Evolutionary conservation across 2,329 filamentous ascomycete species (phyloP).

Genomic region (Aureobasidium sp.): DNA sequence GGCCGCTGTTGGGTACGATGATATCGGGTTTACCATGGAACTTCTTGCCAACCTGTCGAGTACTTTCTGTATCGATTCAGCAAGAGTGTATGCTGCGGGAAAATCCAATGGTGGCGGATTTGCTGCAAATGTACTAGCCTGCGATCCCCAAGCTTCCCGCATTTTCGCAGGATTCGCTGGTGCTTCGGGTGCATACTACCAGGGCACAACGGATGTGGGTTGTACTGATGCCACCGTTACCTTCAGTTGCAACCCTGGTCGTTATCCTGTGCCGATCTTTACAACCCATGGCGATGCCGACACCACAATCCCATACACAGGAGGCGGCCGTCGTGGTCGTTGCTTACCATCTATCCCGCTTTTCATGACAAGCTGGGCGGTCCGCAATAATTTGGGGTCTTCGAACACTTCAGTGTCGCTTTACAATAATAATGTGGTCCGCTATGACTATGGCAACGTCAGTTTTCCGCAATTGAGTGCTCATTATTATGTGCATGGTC

Average conservation of each 20-base stretch:
- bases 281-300: slow-evolving; percentile 41
- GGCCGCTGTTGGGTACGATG: slow-evolving; percentile 33
- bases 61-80: slow-evolving; percentile 38
- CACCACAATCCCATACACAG: slow-evolving; percentile 35
- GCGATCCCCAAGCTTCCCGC: slow-evolving; percentile 34
- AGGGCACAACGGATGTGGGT: slow-evolving; percentile 19
- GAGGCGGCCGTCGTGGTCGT: slow-evolving; percentile 26
- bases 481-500: slow-evolving; percentile 33
- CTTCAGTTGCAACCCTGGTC: slow-evolving; percentile 24
- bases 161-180: slow-evolving; percentile 46
- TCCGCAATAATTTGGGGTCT: slow-evolving; percentile 28
- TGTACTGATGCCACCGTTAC: slow-evolving; percentile 20
- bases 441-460: slow-evolving; percentile 20
- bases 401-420: slow-evolving; percentile 22
- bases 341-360: slow-evolving; percentile 24
- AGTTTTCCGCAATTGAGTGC: slow-evolving; percentile 26
- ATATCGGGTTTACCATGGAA: slow-evolving; percentile 38
- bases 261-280: slow-evolving; percentile 32
- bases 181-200: slow-evolving; percentile 42
- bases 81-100: slow-evolving; percentile 38
- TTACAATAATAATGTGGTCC: slow-evolving; percentile 26
- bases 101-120: slow-evolving; percentile 51
- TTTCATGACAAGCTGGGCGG: slow-evolving; percentile 35
- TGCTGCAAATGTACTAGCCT: slow-evolving; percentile 40
- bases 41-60: slow-evolving; percentile 34